These are phyloP conservation scores for Betula pendula DNA, from an alignment of 306 rosid species.

Conservation along the genomic window DNA sequence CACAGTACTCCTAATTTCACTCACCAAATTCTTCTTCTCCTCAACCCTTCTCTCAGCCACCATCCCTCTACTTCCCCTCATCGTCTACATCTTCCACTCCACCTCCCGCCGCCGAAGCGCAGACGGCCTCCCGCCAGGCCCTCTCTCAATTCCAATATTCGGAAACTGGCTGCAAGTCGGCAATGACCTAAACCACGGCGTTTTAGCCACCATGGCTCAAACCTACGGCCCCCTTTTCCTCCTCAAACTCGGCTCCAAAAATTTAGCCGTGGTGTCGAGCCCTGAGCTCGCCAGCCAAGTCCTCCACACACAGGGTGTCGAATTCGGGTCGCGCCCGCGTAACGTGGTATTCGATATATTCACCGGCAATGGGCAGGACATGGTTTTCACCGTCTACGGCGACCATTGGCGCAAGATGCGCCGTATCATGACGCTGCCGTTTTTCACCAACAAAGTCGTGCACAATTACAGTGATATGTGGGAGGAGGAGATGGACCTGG, in stretches of 20 bases:
- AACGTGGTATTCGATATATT: slow-evolving; percentile 78
- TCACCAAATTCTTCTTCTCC: slow-evolving; percentile 30
- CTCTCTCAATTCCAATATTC: slow-evolving; percentile 64
- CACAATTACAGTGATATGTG: slow-evolving; percentile 67
- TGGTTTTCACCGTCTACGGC: slow-evolving; percentile 76
- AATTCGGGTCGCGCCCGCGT: slow-evolving; percentile 73
- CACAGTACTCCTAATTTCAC: slow-evolving; percentile 23
- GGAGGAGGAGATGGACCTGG: slow-evolving; percentile 81
- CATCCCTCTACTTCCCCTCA: slow-evolving; percentile 7
- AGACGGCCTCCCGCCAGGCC: slow-evolving; percentile 58
- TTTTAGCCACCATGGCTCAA: slow-evolving; percentile 62
- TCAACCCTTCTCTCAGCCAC: slow-evolving; percentile 15
- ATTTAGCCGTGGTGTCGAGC: slow-evolving; percentile 66
- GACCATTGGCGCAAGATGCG: slow-evolving; percentile 94
- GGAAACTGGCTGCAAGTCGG: slow-evolving; percentile 92
- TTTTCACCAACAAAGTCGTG: slow-evolving; percentile 87
- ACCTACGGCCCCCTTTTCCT: slow-evolving; percentile 60
- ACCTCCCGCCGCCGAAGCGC: slow-evolving; percentile 11
- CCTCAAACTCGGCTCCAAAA: slow-evolving; percentile 74
- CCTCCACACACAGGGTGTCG: slow-evolving; percentile 78
- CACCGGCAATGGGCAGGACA: slow-evolving; percentile 84
- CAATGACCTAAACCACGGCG: slow-evolving; percentile 74
- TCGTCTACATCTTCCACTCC: slow-evolving; percentile 24
- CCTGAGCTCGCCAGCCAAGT: slow-evolving; percentile 67
- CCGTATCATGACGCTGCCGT: slow-evolving; percentile 75